Conservation (phyloP, 106 monocot genomes). For the Apostasia ramifera region DNA sequence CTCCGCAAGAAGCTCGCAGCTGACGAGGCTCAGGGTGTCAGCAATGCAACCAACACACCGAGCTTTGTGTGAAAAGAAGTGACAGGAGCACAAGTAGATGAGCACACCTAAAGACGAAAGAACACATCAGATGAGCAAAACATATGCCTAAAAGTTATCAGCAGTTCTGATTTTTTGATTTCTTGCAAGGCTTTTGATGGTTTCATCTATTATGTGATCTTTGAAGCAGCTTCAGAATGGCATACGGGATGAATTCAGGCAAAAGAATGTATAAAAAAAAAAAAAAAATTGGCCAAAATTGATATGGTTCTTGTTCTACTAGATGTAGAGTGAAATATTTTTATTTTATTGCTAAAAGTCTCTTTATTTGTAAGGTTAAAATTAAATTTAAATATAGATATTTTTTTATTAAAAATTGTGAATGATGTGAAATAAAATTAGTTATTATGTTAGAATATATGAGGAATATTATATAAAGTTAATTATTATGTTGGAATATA, state of each 20-base stretch:
- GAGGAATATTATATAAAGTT: too few relatives aligned
- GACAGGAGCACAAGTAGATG: background rate
- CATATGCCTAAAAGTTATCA: background rate
- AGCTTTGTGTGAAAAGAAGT: slow-evolving; percentile 29
- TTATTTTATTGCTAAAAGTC: too few relatives aligned
- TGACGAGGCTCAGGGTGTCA: slow-evolving; percentile 6
- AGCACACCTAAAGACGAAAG: background rate
- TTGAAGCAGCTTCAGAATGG: slow-evolving; percentile 9
- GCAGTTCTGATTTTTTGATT: background rate
- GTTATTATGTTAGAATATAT: too few relatives aligned
- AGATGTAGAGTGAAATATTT: too few relatives aligned
- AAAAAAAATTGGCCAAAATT: too few relatives aligned
- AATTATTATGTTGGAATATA: too few relatives aligned
- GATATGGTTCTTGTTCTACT: too few relatives aligned
- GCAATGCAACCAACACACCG: slow-evolving; percentile 8
- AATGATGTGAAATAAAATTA: too few relatives aligned
- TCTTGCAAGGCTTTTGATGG: background rate
- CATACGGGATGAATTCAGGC: slow-evolving; percentile 50
- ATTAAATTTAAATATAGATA: too few relatives aligned
- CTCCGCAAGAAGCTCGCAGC: slow-evolving; percentile 40
- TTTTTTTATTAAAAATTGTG: too few relatives aligned
- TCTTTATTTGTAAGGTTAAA: too few relatives aligned
- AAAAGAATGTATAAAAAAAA: too few relatives aligned
- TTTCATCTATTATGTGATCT: slow-evolving; percentile 6
- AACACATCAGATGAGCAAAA: slow-evolving; percentile 10